phyloP scores from a whole-genome alignment of 2,329 filamentous ascomycete genomes.

The Xylaria arbuscula region DNA sequence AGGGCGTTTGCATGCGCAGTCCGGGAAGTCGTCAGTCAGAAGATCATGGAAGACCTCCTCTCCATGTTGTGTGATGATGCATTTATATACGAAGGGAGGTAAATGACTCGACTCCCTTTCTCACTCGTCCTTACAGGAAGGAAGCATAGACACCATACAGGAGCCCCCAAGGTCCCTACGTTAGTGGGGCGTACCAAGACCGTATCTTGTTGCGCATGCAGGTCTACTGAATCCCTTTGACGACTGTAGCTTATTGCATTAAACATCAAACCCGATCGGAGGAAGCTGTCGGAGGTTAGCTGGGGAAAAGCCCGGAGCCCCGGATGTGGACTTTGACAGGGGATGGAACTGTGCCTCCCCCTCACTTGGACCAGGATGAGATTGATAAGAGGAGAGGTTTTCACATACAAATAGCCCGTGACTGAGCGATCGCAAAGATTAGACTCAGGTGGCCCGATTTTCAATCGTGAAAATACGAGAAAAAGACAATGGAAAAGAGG shows the following conservation, averaged over 20 bases:
- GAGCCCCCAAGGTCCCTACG: not conserved
- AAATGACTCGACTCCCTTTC: not conserved
- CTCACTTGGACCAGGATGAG: not conserved
- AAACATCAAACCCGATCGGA: not conserved
- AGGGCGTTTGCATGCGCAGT: not conserved
- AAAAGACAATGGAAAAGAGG: conserved; percentile 12
- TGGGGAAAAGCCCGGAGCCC: conserved; percentile 29
- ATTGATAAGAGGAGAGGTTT: not conserved
- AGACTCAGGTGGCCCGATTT: not conserved
- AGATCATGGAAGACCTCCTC: not conserved
- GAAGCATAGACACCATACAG: not conserved
- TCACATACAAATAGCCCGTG: not conserved
- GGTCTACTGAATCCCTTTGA: not conserved
- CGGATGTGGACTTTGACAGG: conserved; percentile 12
- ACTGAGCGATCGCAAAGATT: not conserved
- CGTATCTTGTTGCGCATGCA: not conserved
- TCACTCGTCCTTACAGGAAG: not conserved
- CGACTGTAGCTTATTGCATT: not conserved
- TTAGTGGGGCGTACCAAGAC: not conserved
- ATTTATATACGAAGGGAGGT: too few relatives aligned
- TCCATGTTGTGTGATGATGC: not conserved
- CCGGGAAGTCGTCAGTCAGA: not conserved
- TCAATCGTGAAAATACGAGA: not conserved
- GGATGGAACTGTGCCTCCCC: not conserved
- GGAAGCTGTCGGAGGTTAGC: conserved; percentile 22